Conservation (phyloP, 352 stramenopile species). For the Phytophthora chlamydospora region DNA sequence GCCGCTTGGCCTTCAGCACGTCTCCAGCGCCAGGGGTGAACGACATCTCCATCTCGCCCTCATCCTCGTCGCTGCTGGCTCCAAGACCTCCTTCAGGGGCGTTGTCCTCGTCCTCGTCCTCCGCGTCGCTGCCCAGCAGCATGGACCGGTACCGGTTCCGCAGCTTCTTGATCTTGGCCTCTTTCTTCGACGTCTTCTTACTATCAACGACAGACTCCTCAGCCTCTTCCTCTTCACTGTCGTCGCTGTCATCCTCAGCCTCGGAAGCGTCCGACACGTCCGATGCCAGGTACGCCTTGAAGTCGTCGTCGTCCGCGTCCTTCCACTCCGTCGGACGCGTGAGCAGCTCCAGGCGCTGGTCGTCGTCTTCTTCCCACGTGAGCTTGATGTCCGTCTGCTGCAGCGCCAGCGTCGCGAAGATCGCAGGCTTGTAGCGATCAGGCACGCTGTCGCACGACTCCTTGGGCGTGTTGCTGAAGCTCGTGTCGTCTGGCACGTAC, state of each 20-base stretch:
- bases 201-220: constrained; percentile 23
- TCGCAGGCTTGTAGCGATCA: constrained; percentile 93
- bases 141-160: constrained; percentile 85
- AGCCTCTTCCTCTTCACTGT: constrained; percentile 34
- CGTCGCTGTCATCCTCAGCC: constrained; percentile 51
- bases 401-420: constrained; percentile 94
- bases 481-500: constrained; percentile 93
- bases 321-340: constrained; percentile 82
- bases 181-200: constrained; percentile 64
- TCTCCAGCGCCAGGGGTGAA: constrained; percentile 76
- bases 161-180: constrained; percentile 75
- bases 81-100: constrained; percentile 24
- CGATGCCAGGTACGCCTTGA: constrained; percentile 94
- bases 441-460: constrained; percentile 84
- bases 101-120: constrained; percentile 61
- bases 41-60: constrained; percentile 85
- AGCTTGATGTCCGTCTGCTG: constrained; percentile 94
- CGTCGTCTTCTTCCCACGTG: constrained; percentile 96
- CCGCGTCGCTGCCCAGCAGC: constrained; percentile 72
- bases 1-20: constrained; percentile 76
- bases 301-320: constrained; percentile 91
- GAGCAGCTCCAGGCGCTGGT: constrained; percentile 88
- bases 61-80: constrained; percentile 42
- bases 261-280: constrained; percentile 72
- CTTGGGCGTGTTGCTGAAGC: constrained; percentile 90